These are phyloP conservation scores for Capsella rubella DNA, from an alignment of 441 rosid genomes.

Conservation along the genomic window DNA sequence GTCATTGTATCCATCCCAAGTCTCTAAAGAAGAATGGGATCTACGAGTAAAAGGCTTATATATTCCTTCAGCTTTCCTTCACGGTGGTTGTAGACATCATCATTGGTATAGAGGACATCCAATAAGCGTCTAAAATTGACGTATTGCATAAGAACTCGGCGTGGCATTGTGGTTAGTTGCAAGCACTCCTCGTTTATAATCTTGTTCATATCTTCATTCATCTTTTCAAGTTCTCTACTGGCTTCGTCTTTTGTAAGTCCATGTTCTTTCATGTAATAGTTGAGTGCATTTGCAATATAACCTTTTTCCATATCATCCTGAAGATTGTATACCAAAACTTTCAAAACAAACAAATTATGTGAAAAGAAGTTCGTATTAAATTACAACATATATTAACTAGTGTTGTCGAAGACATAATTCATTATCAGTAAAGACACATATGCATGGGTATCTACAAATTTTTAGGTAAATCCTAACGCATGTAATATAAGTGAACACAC, in stretches of 20 bases:
- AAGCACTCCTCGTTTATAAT: conserved; percentile 19
- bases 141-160: neutral
- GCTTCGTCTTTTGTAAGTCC: conserved; percentile 31
- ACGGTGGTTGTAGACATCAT: conserved; percentile 10
- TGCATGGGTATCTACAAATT: too few relatives aligned
- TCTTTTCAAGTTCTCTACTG: neutral
- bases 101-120: neutral
- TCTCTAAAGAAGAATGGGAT: neutral
- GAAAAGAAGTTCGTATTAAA: too few relatives aligned
- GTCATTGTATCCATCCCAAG: too few relatives aligned
- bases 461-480: too few relatives aligned
- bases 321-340: too few relatives aligned
- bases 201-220: conserved; percentile 21
- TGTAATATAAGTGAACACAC: too few relatives aligned
- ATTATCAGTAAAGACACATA: too few relatives aligned
- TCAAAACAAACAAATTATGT: too few relatives aligned
- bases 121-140: neutral
- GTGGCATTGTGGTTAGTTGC: neutral
- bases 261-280: conserved; percentile 25
- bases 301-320: conserved; percentile 23
- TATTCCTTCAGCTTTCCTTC: conserved; percentile 17
- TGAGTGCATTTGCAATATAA: conserved; percentile 25
- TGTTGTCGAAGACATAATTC: too few relatives aligned
- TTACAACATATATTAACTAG: too few relatives aligned
- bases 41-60: neutral